Conservation (phyloP, 768 basidiomycete species). For the Lactarius indigo region DNA sequence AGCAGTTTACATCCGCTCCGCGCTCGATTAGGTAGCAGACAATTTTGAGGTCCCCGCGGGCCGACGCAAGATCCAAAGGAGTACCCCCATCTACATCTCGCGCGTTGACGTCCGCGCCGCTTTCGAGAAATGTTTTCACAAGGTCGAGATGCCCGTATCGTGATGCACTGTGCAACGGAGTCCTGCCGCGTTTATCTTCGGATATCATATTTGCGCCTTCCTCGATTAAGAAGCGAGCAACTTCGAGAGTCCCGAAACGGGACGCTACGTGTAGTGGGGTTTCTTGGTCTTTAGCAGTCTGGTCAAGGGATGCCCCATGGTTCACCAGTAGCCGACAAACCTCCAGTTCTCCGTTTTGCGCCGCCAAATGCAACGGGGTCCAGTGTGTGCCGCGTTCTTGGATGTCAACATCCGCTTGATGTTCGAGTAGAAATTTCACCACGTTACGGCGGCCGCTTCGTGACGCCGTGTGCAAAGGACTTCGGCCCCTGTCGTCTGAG, state of each 20-base stretch:
- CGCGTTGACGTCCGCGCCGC: too few relatives aligned
- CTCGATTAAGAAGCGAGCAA: neutral
- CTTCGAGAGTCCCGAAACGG: neutral
- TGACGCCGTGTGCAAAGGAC: slow-evolving; percentile 2
- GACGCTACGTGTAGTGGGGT: neutral
- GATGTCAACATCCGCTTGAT: neutral
- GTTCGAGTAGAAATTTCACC: neutral
- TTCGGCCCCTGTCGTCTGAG: neutral
- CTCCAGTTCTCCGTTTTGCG: neutral
- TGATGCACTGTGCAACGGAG: neutral
- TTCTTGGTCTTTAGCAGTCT: neutral
- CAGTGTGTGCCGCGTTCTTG: neutral
- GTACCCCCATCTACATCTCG: too few relatives aligned
- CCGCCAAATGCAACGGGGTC: neutral
- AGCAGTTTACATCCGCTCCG: neutral
- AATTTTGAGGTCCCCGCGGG: too few relatives aligned
- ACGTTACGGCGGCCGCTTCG: neutral
- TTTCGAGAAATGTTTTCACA: neutral
- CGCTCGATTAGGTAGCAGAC: neutral
- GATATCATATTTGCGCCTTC: neutral
- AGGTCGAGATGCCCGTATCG: neutral
- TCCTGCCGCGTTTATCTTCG: too few relatives aligned
- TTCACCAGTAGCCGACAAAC: neutral
- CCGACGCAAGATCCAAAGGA: too few relatives aligned
- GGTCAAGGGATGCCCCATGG: neutral